Conservation (phyloP, 2,329 filamentous ascomycete species). For the Cercospora brassicicola region DNA sequence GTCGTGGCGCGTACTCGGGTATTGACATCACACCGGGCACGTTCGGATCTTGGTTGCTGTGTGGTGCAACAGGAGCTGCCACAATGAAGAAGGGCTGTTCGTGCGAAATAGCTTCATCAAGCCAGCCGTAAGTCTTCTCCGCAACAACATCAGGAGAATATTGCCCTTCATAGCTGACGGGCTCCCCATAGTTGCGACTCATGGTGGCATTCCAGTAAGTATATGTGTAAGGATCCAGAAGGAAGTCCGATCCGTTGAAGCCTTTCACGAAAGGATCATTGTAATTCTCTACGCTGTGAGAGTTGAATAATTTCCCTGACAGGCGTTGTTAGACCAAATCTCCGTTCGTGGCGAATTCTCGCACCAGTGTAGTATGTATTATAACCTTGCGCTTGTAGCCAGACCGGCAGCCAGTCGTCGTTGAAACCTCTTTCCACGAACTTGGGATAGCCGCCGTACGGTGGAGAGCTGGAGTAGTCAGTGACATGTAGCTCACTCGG, state of each 20-base stretch:
- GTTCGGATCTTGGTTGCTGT: constrained; percentile 28
- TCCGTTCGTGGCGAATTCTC: background rate
- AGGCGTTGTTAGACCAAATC: constrained; percentile 52
- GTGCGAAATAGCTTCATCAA: constrained; percentile 43
- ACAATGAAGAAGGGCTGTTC: constrained; percentile 35
- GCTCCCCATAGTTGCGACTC: constrained; percentile 46
- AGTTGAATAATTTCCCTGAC: constrained; percentile 64
- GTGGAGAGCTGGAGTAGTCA: constrained; percentile 37
- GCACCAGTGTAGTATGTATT: constrained; percentile 64
- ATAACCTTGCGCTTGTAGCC: constrained; percentile 67
- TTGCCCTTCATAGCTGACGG: constrained; percentile 56
- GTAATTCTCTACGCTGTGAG: constrained; percentile 60
- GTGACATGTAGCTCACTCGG: background rate
- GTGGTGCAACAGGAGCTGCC: constrained; percentile 37
- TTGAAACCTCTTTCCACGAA: constrained; percentile 65
- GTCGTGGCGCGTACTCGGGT: constrained; percentile 44
- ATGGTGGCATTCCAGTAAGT: constrained; percentile 60
- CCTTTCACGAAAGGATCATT: constrained; percentile 58
- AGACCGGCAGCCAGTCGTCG: constrained; percentile 66
- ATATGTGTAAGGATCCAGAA: constrained; percentile 66
- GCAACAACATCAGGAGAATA: constrained; percentile 63
- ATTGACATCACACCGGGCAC: constrained; percentile 17
- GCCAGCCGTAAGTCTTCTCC: constrained; percentile 59
- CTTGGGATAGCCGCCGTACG: constrained; percentile 65
- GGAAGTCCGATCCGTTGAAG: constrained; percentile 56